A percentile compares a stretch with the other conserved stretches of the same genome.
phyloP scores from a whole-genome alignment of 345 rosid genomes.

The Anastatica hierochuntica region DNA sequence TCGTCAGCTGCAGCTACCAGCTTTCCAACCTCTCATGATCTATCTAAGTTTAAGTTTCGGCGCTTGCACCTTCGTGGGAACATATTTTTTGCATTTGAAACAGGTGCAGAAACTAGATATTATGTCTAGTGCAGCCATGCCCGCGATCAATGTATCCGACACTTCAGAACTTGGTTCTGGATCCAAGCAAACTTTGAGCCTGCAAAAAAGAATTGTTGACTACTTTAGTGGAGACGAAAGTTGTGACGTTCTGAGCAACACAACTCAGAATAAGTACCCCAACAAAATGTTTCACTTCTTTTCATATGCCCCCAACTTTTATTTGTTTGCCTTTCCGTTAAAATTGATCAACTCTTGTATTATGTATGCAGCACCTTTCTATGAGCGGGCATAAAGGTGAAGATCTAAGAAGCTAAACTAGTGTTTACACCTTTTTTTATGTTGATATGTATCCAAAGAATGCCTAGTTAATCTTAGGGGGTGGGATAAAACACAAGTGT shows the following conservation, averaged over 20 bases:
- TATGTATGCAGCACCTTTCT: conserved; percentile 67
- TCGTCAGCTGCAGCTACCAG: conserved; percentile 5
- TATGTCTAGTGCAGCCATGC: conserved; percentile 27
- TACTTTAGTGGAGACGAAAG: conserved; percentile 27
- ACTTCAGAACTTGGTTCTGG: conserved; percentile 17
- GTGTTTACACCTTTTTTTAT: background rate
- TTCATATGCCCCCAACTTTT: background rate
- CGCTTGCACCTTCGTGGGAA: background rate
- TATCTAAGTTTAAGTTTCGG: background rate
- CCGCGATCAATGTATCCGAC: conserved; percentile 19
- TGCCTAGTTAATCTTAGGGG: background rate
- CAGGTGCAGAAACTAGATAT: conserved; percentile 30
- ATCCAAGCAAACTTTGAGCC: conserved; percentile 22
- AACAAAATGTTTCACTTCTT: background rate
- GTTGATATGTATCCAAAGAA: conserved; percentile 1
- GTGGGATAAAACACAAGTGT: conserved; percentile 56
- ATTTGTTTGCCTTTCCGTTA: background rate
- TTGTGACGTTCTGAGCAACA: conserved; percentile 21
- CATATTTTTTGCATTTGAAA: conserved; percentile 10
- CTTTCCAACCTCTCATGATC: background rate
- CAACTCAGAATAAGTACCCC: conserved; percentile 24
- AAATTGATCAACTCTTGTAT: conserved; percentile 25
- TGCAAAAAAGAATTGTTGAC: conserved; percentile 23
- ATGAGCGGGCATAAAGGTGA: conserved; percentile 93
- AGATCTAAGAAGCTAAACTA: conserved; percentile 16